phyloP scores from a whole-genome alignment of 2,329 filamentous ascomycete species.

The Xylariomycetidae sp. region DNA sequence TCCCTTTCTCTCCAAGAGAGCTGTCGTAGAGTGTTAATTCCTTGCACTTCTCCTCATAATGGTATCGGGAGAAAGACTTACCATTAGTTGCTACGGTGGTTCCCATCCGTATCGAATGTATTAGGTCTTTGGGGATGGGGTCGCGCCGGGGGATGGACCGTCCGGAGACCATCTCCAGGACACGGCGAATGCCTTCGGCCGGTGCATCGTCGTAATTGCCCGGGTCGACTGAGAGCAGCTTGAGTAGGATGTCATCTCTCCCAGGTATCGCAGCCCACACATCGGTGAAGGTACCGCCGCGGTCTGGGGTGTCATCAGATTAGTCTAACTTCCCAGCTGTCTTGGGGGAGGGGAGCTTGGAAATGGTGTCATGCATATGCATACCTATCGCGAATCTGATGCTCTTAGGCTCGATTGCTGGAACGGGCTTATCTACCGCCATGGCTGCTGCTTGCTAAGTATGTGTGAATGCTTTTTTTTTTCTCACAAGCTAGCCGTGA shows the following conservation, averaged over 20 bases:
- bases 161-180: constrained; percentile 58
- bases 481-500: no score
- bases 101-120: constrained; percentile 23
- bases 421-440: constrained; percentile 1
- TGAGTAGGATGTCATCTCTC: constrained; percentile 66
- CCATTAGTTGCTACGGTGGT: constrained; percentile 8
- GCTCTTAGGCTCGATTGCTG: constrained; percentile 2
- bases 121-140: constrained; percentile 29
- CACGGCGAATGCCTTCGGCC: constrained; percentile 63
- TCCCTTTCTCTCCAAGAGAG: constrained; percentile 5
- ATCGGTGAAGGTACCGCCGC: constrained; percentile 19
- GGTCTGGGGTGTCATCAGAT: constrained; percentile 8
- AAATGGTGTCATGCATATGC: no score
- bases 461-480: no score
- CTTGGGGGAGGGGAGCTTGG: no score
- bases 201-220: constrained; percentile 67
- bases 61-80: constrained; percentile 6
- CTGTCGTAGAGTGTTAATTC: no score
- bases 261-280: constrained; percentile 45
- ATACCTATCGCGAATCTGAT: constrained; percentile 5
- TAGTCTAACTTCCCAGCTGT: no score
- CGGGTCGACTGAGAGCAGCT: constrained; percentile 70
- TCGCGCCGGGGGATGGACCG: constrained; percentile 44
- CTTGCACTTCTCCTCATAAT: no score
- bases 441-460: constrained; percentile 1